Conservation (phyloP, 1,139 yeast species). For the Candida tunisiensis region DNA sequence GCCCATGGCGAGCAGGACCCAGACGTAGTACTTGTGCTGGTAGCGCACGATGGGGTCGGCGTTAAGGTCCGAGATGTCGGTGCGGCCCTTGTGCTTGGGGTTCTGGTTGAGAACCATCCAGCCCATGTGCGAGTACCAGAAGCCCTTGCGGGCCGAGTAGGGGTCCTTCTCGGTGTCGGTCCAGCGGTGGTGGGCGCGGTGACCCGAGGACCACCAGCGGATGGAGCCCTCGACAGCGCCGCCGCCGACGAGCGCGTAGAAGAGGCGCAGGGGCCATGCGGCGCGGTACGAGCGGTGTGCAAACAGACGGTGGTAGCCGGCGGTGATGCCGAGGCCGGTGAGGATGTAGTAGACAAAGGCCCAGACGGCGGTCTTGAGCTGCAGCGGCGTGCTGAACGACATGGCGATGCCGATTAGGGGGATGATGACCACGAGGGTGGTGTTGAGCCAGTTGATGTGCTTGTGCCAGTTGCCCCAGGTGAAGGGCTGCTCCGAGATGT, state of each 20-base stretch:
- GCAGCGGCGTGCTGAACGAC: constrained; percentile 40
- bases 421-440: constrained; percentile 53
- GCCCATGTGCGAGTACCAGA: constrained; percentile 93
- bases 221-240: constrained; percentile 95
- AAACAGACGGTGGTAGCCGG: constrained; percentile 83
- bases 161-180: constrained; percentile 97
- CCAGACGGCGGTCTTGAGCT: constrained; percentile 40
- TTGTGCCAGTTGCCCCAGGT: constrained; percentile 67
- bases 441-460: constrained; percentile 89
- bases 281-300: constrained; percentile 85
- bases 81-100: constrained; percentile 89
- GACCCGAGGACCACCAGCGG: constrained; percentile 98
- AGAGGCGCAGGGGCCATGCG: constrained; percentile 46
- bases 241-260: constrained; percentile 77
- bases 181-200: constrained; percentile 93
- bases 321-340: constrained; percentile 86
- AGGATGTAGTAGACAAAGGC: constrained; percentile 46
- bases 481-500: constrained; percentile 89
- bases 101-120: constrained; percentile 94
- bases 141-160: constrained; percentile 89
- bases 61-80: constrained; percentile 84
- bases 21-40: constrained; percentile 85
- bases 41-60: constrained; percentile 81
- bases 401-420: constrained; percentile 49
- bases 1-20: constrained; percentile 48